phyloP scores from a whole-genome alignment of 2,329 filamentous ascomycete species.

The Colletotrichum echinochloae region DNA sequence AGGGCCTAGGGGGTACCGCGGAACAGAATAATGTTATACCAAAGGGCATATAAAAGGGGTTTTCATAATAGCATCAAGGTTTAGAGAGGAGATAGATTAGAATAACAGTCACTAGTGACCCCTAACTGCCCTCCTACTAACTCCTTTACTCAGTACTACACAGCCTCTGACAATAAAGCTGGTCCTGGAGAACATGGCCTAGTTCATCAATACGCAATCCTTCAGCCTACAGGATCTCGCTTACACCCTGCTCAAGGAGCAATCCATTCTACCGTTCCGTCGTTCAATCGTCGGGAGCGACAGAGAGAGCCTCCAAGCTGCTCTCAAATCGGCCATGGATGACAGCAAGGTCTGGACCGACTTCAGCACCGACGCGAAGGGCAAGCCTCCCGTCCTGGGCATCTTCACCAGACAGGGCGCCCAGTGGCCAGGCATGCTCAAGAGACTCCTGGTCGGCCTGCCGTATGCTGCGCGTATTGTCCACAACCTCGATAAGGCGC shows the following conservation, averaged over 20 bases:
- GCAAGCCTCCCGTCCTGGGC: constrained; percentile 36
- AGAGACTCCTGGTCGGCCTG: background rate
- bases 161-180: no score
- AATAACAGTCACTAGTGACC: no score
- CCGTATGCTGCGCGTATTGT: constrained; percentile 17
- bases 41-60: no score
- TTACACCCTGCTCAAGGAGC: constrained; percentile 1
- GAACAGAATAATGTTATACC: no score
- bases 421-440: constrained; percentile 46
- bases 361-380: background rate
- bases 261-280: background rate
- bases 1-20: no score
- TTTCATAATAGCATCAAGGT: no score
- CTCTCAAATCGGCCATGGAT: constrained; percentile 12
- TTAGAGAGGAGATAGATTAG: no score
- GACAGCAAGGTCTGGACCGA: background rate
- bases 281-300: background rate
- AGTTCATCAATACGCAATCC: background rate
- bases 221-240: constrained; percentile 7
- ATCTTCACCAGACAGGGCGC: constrained; percentile 51
- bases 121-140: no score
- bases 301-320: background rate
- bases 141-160: no score
- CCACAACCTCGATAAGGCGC: constrained; percentile 42
- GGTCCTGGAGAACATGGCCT: constrained; percentile 5